Evolutionary conservation across 192 early-diverging fungal species (phyloP), one percentile per base, ranked within the genome.

Genomic region (Backusella liffmaniae): DNA sequence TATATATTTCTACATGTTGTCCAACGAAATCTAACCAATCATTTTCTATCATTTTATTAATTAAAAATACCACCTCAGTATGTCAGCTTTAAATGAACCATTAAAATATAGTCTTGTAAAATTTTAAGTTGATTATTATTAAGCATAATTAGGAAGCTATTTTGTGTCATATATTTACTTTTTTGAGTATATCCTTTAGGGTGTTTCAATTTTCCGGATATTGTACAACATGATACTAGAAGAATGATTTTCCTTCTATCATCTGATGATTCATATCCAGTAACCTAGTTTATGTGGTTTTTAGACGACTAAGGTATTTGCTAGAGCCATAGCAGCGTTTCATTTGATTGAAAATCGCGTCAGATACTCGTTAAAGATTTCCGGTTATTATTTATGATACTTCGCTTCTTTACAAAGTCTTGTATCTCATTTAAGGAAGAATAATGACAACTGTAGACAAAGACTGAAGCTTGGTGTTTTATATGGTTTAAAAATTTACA

Each of bases 401-500:
- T 39, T 39, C 9, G 37, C 10, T 39, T 12, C 37, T 39, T 39
- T 39, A 39, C 37, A 10, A 39, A 39, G 10, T 2, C 10, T 39
- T 12, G 37, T 39, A 39, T 39, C 9, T 39, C 32, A 44, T 16
- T 44, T 44, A 15, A 4, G 13, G 13, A 44, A 13, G 15, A 49
- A 18, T 49, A 2, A 49, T 49, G n/a, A 49, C 18, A 49, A 4
- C 7, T 39, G 10, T 12, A 8, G 37, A 39, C 37, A 12, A 49
- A 49, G 18, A 49, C 7, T n/a, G 1, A 49, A 21, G 2, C 46
- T 4, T 36, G 66, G 13, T 67, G 66, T 8, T 29, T 21, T 66
- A 34, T 23, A 67, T 67, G 66, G 32, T 36, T 67, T 67, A 36
- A 35, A 32, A 67, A 36, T 32, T 67, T 32, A 67, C 32, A 67